These are phyloP conservation scores for Ascodesmis nigricans DNA, from an alignment of 495 filamentous ascomycete species.

Conservation along the genomic window DNA sequence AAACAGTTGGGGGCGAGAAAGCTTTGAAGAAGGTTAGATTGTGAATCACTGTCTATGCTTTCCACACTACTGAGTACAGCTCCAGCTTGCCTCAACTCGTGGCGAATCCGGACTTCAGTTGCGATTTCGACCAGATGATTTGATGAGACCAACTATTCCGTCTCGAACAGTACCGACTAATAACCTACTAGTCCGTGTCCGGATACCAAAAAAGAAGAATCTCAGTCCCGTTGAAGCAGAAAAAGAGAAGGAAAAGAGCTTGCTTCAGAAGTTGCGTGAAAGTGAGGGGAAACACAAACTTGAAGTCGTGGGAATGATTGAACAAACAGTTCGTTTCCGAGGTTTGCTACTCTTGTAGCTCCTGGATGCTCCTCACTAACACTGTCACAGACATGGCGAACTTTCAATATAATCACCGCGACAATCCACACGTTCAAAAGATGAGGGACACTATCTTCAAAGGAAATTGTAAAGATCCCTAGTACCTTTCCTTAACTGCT, in stretches of 20 bases:
- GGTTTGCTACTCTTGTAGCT: slow-evolving; percentile 28
- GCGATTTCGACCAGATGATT: slow-evolving; percentile 55
- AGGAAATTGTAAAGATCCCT: slow-evolving; percentile 28
- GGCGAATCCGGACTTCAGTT: slow-evolving; percentile 30
- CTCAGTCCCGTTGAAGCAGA: slow-evolving; percentile 32
- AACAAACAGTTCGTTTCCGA: slow-evolving; percentile 70
- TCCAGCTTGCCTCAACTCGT: slow-evolving; percentile 17
- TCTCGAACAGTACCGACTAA: slow-evolving; percentile 49
- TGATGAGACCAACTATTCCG: slow-evolving; percentile 46
- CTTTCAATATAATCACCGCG: slow-evolving; percentile 20
- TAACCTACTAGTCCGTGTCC: slow-evolving; percentile 69
- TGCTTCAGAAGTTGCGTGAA: slow-evolving; percentile 48
- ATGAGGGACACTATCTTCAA: slow-evolving; percentile 33
- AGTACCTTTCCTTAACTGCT: background rate
- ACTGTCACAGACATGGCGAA: slow-evolving; percentile 15
- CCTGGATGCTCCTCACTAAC: too few relatives aligned
- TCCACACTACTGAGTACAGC: slow-evolving; percentile 2
- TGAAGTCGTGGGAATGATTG: slow-evolving; percentile 48
- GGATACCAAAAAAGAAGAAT: slow-evolving; percentile 65
- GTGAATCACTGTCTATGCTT: background rate
- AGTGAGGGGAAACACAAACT: slow-evolving; percentile 46
- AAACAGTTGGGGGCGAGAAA: slow-evolving; percentile 47
- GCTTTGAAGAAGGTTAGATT: slow-evolving; percentile 41
- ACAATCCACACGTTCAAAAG: slow-evolving; percentile 21
- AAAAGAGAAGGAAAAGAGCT: slow-evolving; percentile 12